Base-by-base conservation (phyloP, 2,329 filamentous ascomycete genomes). In the Torrubiella hemipterigena region DNA sequence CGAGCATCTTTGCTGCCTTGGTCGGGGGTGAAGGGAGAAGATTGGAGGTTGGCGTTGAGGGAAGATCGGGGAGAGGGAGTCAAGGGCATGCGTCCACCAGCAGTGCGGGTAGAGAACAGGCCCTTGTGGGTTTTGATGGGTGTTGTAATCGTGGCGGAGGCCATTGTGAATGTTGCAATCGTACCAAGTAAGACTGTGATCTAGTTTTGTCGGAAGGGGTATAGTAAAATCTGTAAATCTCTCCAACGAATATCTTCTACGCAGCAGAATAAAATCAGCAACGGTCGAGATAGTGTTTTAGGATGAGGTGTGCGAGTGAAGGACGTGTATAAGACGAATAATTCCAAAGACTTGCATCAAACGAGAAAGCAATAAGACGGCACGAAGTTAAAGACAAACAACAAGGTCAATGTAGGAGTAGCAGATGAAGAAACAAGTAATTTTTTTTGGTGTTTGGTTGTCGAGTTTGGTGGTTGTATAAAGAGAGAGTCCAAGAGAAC, bases 51-150 rank as follows among this genome's bases (percentile, higher is more conserved):
- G 29, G 61, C 65, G 19, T 64, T 59, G 20, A 66, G 64, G 42
- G 77, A 73, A 43, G 79, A 75, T 44, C 78, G 75, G 36, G 91
- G 91, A 35, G 89, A 96, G 19, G 91, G 89, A 4, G 89, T 95
- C 52, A 98, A 65, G 46, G 91, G 87, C 69, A 93, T 87, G 40
- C 91, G 84, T 55, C 87, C 86, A 62, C 89, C 87, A 58, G 87
- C 91, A 54, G 87, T 91, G 56, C 86, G 86, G 45, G 83, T 76
- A 45, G 81, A 86, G 67, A 96, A 95, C 49, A 95, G 73, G 37
- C 86, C 85, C 61, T 81, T 77, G 59, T 94, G 89, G 70, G 83
- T 91, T 72, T 95, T 96, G 55, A 91, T 69, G 38, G 91, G 91
- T 38, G 91, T 96, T 49, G 85, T 82, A 59, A 95, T 76, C 53